Conservation (phyloP, 441 rosid species). For the Mallotus repandus region DNA sequence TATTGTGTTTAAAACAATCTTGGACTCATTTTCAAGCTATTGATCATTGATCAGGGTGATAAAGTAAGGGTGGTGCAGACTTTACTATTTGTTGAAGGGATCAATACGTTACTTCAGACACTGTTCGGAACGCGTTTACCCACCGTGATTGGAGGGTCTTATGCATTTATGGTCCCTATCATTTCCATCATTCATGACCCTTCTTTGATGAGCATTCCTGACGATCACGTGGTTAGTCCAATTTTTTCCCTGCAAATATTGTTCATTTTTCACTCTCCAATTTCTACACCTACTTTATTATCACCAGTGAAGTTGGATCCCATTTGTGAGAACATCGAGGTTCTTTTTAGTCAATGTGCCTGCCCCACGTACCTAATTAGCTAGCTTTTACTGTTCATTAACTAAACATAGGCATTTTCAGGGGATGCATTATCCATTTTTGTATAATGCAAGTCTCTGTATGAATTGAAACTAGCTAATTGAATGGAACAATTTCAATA, state of each 20-base stretch:
- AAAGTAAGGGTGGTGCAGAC: conserved; percentile 98
- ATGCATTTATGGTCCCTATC: conserved; percentile 95
- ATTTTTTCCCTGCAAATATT: neutral
- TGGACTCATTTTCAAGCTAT: neutral
- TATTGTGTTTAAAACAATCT: neutral
- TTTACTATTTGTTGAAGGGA: conserved; percentile 86
- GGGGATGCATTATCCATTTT: neutral
- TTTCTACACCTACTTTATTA: conserved; percentile 17
- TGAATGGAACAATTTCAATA: neutral
- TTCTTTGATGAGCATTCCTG: conserved; percentile 65
- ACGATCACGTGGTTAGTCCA: conserved; percentile 67
- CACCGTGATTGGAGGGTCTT: conserved; percentile 94
- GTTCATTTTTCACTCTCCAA: conserved; percentile 4
- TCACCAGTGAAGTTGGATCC: conserved; percentile 20
- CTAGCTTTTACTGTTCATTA: neutral
- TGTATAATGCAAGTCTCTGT: conserved; percentile 17
- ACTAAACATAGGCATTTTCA: neutral
- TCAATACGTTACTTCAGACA: conserved; percentile 89
- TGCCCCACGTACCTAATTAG: conserved; percentile 32
- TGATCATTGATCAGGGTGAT: conserved; percentile 59
- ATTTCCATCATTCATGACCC: conserved; percentile 90
- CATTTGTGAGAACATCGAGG: conserved; percentile 22
- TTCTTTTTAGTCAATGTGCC: conserved; percentile 34
- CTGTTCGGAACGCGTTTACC: conserved; percentile 94
- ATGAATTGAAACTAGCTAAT: neutral